A percentile compares a stretch with the other conserved stretches of the same genome.
Conservation (phyloP, 768 basidiomycete species). For the Phlegmacium glaucopus region DNA sequence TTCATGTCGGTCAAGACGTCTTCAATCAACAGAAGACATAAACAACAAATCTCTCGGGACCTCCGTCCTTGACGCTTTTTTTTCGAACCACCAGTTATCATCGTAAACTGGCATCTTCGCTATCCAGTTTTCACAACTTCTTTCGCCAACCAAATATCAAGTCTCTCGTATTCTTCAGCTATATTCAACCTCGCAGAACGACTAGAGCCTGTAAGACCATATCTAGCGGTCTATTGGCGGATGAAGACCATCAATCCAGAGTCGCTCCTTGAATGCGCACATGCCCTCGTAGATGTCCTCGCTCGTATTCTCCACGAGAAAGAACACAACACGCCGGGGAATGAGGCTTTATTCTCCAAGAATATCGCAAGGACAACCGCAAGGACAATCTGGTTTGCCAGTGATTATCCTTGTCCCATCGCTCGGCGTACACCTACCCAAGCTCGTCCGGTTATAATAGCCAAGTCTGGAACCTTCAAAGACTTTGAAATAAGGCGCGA, state of each 20-base stretch:
- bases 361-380: no score
- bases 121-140: conserved; percentile 37
- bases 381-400: conserved; percentile 50
- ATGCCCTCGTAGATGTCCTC: conserved; percentile 44
- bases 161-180: conserved; percentile 41
- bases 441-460: conserved; percentile 6
- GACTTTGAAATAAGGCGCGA: conserved; percentile 38
- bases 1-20: conserved; percentile 13
- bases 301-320: conserved; percentile 26
- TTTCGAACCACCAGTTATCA: conserved; percentile 37
- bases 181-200: conserved; percentile 39
- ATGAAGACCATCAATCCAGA: conserved; percentile 46
- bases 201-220: conserved; percentile 35
- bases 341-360: no score
- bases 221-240: conserved; percentile 54
- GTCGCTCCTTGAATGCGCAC: conserved; percentile 44
- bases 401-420: conserved; percentile 44
- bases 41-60: conserved; percentile 7
- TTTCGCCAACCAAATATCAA: conserved; percentile 6
- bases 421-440: conserved; percentile 9
- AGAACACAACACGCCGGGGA: conserved; percentile 22
- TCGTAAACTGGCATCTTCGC: conserved; percentile 52
- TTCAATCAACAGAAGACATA: conserved; percentile 4
- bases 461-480: conserved; percentile 46
- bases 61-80: conserved; percentile 16